Conservation (phyloP, 169 alveolate species). For the Plasmodium falciparum region DNA sequence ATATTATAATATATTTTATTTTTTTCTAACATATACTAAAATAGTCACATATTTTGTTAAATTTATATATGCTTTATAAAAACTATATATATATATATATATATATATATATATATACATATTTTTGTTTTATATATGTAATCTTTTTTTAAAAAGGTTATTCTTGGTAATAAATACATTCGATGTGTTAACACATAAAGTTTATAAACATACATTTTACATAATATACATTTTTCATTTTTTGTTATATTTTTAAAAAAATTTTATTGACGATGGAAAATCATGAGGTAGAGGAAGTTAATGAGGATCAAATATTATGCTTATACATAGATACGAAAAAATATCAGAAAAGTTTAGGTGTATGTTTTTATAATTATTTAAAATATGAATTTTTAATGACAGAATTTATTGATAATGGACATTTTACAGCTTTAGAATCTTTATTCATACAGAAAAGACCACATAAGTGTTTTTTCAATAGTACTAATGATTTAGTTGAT, state of each 20-base stretch:
- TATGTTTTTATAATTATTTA: slow-evolving; percentile 66
- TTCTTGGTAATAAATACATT: too few relatives aligned
- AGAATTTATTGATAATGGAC: slow-evolving; percentile 75
- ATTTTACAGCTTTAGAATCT: slow-evolving; percentile 72
- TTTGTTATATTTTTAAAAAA: background rate
- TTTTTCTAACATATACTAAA: too few relatives aligned
- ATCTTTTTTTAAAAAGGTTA: too few relatives aligned
- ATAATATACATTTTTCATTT: background rate
- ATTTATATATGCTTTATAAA: too few relatives aligned
- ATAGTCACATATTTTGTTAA: too few relatives aligned
- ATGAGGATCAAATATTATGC: slow-evolving; percentile 53
- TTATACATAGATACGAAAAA: slow-evolving; percentile 62
- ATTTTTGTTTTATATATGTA: too few relatives aligned
- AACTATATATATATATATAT: too few relatives aligned
- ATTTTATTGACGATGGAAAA: slow-evolving; percentile 33
- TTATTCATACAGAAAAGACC: slow-evolving; percentile 73
- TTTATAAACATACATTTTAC: too few relatives aligned
- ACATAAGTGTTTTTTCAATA: slow-evolving; percentile 60
- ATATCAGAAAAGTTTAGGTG: slow-evolving; percentile 74
- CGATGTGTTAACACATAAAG: too few relatives aligned
- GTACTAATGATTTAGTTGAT: slow-evolving; percentile 74
- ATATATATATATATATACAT: too few relatives aligned
- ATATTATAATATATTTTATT: too few relatives aligned
- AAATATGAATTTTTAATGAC: slow-evolving; percentile 74
- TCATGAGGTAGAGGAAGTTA: slow-evolving; percentile 26